Percentiles rank a stretch among this genome's conserved stretches.
phyloP scores from a whole-genome alignment of 768 basidiomycete genomes.

The Asterophora parasitica region DNA sequence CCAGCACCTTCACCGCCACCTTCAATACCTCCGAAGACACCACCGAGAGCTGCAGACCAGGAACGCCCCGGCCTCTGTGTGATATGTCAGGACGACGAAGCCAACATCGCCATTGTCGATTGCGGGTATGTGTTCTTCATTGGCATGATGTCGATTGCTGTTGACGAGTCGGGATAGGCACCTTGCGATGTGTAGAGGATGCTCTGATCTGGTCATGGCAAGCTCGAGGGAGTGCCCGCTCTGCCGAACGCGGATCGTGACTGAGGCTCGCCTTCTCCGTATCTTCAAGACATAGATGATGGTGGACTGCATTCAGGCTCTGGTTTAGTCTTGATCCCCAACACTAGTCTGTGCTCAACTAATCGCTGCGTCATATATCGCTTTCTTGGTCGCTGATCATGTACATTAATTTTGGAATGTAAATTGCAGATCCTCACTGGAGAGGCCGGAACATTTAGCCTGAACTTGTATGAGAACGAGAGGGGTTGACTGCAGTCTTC shows the following conservation, averaged over 20 bases:
- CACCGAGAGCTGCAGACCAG: conserved; percentile 34
- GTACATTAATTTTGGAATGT: no score
- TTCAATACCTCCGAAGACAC: conserved; percentile 27
- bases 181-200: conserved; percentile 70
- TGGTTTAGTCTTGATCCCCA: no score
- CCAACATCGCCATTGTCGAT: conserved; percentile 89
- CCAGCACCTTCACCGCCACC: conserved; percentile 18
- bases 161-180: conserved; percentile 42
- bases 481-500: no score
- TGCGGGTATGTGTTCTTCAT: conserved; percentile 65
- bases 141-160: background rate
- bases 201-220: conserved; percentile 75
- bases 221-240: conserved; percentile 86
- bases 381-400: no score
- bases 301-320: no score
- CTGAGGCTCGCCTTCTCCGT: conserved; percentile 71
- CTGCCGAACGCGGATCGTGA: conserved; percentile 85
- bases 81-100: conserved; percentile 91
- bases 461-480: no score
- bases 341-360: no score
- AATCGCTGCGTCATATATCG: no score
- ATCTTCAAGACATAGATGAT: conserved; percentile 53
- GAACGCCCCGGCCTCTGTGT: conserved; percentile 83
- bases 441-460: no score
- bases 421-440: no score